Conservation (phyloP, 441 rosid species). For the Arabidopsis hybrid region DNA sequence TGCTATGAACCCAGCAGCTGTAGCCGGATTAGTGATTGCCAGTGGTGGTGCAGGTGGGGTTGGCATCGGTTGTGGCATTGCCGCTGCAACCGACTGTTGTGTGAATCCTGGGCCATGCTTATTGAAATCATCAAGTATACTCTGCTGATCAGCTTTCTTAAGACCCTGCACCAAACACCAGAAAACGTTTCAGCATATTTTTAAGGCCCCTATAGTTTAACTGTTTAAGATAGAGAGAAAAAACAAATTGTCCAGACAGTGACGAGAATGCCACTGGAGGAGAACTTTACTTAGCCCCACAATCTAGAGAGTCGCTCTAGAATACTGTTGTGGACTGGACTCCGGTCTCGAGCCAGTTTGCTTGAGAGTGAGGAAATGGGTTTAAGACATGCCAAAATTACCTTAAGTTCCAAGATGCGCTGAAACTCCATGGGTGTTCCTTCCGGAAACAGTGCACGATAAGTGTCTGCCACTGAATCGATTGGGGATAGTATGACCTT, state of each 20-base stretch:
- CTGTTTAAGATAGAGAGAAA: not conserved
- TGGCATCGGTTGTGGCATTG: constrained; percentile 54
- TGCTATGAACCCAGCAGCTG: constrained; percentile 74
- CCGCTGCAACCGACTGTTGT: constrained; percentile 56
- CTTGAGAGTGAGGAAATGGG: not conserved
- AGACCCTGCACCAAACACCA: constrained; percentile 71
- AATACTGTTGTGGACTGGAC: not conserved
- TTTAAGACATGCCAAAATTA: constrained; percentile 33
- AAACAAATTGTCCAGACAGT: not conserved
- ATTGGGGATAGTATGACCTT: constrained; percentile 98
- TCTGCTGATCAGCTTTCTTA: constrained; percentile 92
- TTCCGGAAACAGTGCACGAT: constrained; percentile 95
- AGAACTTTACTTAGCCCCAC: not conserved
- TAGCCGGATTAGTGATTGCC: constrained; percentile 51
- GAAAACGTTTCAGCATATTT: not conserved
- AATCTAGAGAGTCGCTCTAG: not conserved
- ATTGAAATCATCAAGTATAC: constrained; percentile 92
- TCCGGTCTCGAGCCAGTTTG: not conserved
- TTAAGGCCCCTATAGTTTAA: not conserved
- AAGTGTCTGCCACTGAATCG: constrained; percentile 98
- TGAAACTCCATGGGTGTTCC: constrained; percentile 99
- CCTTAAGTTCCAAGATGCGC: constrained; percentile 98
- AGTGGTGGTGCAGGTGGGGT: constrained; percentile 53
- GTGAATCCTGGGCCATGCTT: constrained; percentile 79
- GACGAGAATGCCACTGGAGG: not conserved